Base-by-base conservation (phyloP, 176 grass and related monocot species). In the Juncus inflexus region DNA sequence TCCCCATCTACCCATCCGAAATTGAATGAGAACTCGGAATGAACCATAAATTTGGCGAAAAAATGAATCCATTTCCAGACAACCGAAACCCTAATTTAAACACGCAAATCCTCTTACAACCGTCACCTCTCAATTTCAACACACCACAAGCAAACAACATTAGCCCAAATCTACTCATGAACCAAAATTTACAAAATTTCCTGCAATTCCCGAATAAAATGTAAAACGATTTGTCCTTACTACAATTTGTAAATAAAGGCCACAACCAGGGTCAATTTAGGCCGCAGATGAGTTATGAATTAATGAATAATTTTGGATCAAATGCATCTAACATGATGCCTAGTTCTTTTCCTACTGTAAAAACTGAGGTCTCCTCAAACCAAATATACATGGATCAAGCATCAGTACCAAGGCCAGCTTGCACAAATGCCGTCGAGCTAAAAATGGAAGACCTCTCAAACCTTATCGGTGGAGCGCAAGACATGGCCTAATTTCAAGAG, bases 1-100 rank as follows among this genome's bases (percentile, higher is more conserved):
- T 77, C 38, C 41, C 83, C 47, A 61, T 76, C 5, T 95, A 95
- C 70, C 90, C 90, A 28, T 60, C 65, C 63, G 86, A 86, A 14
- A 9, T 95, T 67, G 81, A 90, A 55, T 65, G 82, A 43, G 80
- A 86, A 50, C 70, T 79, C 42, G 66, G 42, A 28, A 0, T 62
- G 16, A 67, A 70, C 4, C 86, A 74, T 7, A 71, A 70, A 64
- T 39, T 52, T 5, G 39, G 53, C 36, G 68, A 77, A 7, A 72
- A 77, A 60, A 1, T 62, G 7, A 75, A 61, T 68, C 58, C 67
- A 3, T 62, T 73, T 45, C 36, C 64, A 42, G 69, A 61, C 65
- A 68, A 66, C 37, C 51, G 40, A 40, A 65, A 9, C 11, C 13
- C 2, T 65, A 40, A 4, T 50, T 38, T 7, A 36, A 15, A 9